A percentile compares a stretch with the other conserved stretches of the same genome.
Conservation (phyloP, 257 asterid species). For the Solanum corneliomulleri region DNA sequence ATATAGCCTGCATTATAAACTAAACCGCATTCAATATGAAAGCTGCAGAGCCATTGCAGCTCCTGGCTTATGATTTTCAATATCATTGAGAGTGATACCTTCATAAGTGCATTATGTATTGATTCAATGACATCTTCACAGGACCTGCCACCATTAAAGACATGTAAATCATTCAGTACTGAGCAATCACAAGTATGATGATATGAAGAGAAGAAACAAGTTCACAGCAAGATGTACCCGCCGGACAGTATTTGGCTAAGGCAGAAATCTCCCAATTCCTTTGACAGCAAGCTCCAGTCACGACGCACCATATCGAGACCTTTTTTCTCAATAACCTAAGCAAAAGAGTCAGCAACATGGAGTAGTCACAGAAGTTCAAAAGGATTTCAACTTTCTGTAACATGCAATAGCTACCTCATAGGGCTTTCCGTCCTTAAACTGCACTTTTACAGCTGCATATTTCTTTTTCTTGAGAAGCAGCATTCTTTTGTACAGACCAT, state of each 20-base stretch:
- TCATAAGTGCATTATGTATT: slow-evolving; percentile 69
- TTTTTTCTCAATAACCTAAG: slow-evolving; percentile 79
- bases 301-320: slow-evolving; percentile 99
- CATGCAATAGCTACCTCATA: slow-evolving; percentile 51
- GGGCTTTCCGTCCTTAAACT: slow-evolving; percentile 60
- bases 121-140: slow-evolving; percentile 90
- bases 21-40: neutral
- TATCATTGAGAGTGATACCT: slow-evolving; percentile 39
- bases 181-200: neutral
- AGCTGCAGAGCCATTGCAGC: neutral
- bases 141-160: slow-evolving; percentile 45
- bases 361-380: neutral
- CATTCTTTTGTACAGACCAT: slow-evolving; percentile 95
- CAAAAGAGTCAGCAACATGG: neutral
- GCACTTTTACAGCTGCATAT: slow-evolving; percentile 93
- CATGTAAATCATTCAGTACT: neutral
- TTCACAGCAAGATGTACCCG: slow-evolving; percentile 36
- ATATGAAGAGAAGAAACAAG: neutral
- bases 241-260: slow-evolving; percentile 86
- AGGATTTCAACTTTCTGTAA: neutral
- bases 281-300: slow-evolving; percentile 98
- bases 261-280: slow-evolving; percentile 93
- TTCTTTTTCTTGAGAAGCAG: slow-evolving; percentile 94
- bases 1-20: neutral
- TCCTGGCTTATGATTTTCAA: neutral